Percentiles rank a stretch among this genome's conserved stretches.
These are phyloP conservation scores for Bacterosira constricta DNA, from an alignment of 108 stramenopile species.

Conservation along the genomic window DNA sequence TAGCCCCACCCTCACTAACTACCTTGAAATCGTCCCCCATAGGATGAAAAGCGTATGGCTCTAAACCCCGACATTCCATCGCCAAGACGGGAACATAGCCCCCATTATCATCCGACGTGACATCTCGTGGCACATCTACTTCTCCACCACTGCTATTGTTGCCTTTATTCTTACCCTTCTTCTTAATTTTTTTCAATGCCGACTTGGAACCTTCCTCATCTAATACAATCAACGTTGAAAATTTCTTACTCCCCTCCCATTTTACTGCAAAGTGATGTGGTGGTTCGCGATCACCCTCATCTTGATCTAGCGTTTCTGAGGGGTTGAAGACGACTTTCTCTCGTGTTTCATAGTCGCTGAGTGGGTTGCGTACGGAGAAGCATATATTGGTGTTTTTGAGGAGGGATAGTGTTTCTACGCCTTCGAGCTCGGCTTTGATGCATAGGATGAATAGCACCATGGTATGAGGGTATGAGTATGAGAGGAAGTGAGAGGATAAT, in stretches of 20 bases:
- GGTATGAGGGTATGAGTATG: too few relatives aligned
- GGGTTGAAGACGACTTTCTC: slow-evolving; percentile 84
- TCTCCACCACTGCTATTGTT: slow-evolving; percentile 40
- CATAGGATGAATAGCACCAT: slow-evolving; percentile 84
- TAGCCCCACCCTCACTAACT: slow-evolving; percentile 60
- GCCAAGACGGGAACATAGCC: slow-evolving; percentile 76
- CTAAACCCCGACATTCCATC: slow-evolving; percentile 50
- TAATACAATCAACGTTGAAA: slow-evolving; percentile 63
- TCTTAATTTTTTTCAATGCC: slow-evolving; percentile 72
- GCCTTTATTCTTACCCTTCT: slow-evolving; percentile 52
- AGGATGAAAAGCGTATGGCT: slow-evolving; percentile 72
- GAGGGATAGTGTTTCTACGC: slow-evolving; percentile 52
- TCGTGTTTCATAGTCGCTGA: slow-evolving; percentile 69
- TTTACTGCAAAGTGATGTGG: slow-evolving; percentile 75
- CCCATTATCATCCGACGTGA: slow-evolving; percentile 71
- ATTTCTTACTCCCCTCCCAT: slow-evolving; percentile 87
- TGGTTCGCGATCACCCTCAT: slow-evolving; percentile 70
- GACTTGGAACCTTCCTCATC: slow-evolving; percentile 57
- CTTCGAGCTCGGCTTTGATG: slow-evolving; percentile 85
- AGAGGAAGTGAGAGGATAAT: too few relatives aligned
- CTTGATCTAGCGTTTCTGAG: slow-evolving; percentile 72
- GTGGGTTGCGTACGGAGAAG: slow-evolving; percentile 71
- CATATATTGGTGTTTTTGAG: slow-evolving; percentile 63
- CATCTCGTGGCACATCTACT: slow-evolving; percentile 40
- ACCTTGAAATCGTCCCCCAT: slow-evolving; percentile 84